phyloP scores from a whole-genome alignment of 1,284 basidiomycete species.

The Trichosporon sp. region DNA sequence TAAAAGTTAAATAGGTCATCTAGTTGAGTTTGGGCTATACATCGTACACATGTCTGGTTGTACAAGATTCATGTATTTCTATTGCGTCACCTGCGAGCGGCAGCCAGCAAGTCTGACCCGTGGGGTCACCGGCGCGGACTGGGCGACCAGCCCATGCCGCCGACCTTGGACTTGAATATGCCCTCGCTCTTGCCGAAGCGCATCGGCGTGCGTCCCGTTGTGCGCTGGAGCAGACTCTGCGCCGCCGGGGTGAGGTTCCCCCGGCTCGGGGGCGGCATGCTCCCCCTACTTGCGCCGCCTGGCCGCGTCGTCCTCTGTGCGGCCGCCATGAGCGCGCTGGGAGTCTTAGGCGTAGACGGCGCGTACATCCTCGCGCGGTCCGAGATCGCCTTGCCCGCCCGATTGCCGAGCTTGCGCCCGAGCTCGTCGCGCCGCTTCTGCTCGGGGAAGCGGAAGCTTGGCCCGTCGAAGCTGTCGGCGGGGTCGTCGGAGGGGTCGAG shows the following conservation, averaged over 20 bases:
- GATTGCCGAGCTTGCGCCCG: conserved; percentile 68
- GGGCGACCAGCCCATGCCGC: conserved; percentile 15
- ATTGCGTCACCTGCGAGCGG: background rate
- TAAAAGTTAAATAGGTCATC: background rate
- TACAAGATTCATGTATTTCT: background rate
- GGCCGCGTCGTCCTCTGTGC: conserved; percentile 37
- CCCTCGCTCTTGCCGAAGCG: conserved; percentile 59
- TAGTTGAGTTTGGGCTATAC: background rate
- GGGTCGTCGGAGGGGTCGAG: conserved; percentile 64
- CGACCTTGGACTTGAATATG: conserved; percentile 53
- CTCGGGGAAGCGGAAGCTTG: conserved; percentile 66
- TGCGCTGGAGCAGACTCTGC: conserved; percentile 65
- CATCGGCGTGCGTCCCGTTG: conserved; percentile 60
- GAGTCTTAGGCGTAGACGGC: conserved; percentile 54
- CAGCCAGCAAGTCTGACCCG: no score
- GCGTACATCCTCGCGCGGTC: conserved; percentile 50
- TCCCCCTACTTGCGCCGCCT: conserved; percentile 16
- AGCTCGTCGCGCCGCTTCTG: conserved; percentile 69
- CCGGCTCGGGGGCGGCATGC: conserved; percentile 65
- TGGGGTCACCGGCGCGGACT: background rate
- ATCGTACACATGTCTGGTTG: background rate
- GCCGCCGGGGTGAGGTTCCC: conserved; percentile 78
- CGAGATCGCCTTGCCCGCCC: conserved; percentile 48
- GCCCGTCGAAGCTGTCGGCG: conserved; percentile 51
- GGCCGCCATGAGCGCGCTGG: conserved; percentile 33